These are phyloP conservation scores for Emergomyces orientalis DNA, from an alignment of 2,329 filamentous ascomycete genomes.

Conservation along the genomic window DNA sequence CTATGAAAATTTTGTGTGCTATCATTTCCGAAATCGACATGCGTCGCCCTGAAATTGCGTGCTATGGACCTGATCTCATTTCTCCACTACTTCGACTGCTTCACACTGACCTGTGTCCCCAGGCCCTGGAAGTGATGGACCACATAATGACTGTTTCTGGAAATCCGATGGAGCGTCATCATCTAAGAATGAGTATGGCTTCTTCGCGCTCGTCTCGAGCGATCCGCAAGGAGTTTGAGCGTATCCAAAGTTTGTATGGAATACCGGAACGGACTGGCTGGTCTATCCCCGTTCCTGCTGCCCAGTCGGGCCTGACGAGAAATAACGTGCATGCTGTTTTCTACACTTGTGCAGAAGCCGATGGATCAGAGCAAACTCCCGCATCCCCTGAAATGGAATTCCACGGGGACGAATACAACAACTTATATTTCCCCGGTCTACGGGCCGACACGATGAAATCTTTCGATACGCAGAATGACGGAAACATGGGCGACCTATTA, in stretches of 20 bases:
- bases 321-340: conserved; percentile 93
- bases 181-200: conserved; percentile 97
- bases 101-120: conserved; percentile 87
- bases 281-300: conserved; percentile 88
- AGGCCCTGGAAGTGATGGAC: conserved; percentile 84
- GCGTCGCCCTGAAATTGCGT: conserved; percentile 78
- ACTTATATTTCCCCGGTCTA: conserved; percentile 64
- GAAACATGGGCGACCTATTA: conserved; percentile 72
- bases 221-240: conserved; percentile 87
- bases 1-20: conserved; percentile 78
- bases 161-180: conserved; percentile 85
- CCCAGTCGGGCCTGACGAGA: conserved; percentile 76
- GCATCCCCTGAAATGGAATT: conserved; percentile 82
- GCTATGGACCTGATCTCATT: conserved; percentile 87
- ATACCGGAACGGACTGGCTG: conserved; percentile 93
- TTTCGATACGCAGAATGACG: conserved; percentile 54
- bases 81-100: conserved; percentile 81
- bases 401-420: conserved; percentile 75
- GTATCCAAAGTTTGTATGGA: conserved; percentile 87
- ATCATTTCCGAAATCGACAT: conserved; percentile 88
- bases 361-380: conserved; percentile 51
- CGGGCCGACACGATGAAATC: conserved; percentile 89
- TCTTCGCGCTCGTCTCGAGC: conserved; percentile 67
- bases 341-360: conserved; percentile 73
- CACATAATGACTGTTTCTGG: conserved; percentile 92